A percentile compares a stretch with the other conserved stretches of the same genome.
phyloP scores from a whole-genome alignment of 2,329 filamentous ascomycete species.

The Cytospora mali region DNA sequence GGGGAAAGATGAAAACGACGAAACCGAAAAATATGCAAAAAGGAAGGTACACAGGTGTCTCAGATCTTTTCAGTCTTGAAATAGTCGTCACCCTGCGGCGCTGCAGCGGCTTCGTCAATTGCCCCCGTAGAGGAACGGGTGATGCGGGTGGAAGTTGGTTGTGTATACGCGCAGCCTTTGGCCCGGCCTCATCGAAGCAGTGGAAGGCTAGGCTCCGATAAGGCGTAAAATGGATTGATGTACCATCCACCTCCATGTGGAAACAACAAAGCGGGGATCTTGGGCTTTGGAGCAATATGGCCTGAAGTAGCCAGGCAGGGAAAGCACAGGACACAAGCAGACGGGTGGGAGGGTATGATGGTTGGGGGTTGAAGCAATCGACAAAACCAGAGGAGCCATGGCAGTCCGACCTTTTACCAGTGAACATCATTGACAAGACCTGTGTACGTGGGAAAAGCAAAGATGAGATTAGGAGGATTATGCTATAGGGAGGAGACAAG shows the following conservation, averaged over 20 bases:
- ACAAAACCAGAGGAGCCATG: conserved; percentile 43
- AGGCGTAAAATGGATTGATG: conserved; percentile 42
- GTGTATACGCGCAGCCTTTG: conserved; percentile 64
- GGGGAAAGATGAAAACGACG: conserved; percentile 11
- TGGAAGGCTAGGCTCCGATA: conserved; percentile 56
- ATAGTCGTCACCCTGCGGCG: conserved; percentile 52
- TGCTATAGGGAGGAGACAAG: not conserved
- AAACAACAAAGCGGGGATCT: conserved; percentile 28
- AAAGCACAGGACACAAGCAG: conserved; percentile 5
- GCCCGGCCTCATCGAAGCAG: conserved; percentile 49
- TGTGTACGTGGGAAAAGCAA: conserved; percentile 9
- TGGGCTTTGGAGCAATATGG: conserved; percentile 27
- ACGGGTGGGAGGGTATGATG: conserved; percentile 30
- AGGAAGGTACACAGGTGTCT: conserved; percentile 44
- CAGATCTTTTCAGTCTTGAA: conserved; percentile 76
- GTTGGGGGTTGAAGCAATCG: conserved; percentile 32
- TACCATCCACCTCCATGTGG: conserved; percentile 20
- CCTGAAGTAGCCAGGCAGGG: conserved; percentile 12
- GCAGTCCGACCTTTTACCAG: conserved; percentile 54
- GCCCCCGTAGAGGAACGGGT: conserved; percentile 23
- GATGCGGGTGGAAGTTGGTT: conserved; percentile 9
- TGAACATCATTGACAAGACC: conserved; percentile 46
- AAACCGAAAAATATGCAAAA: conserved; percentile 29
- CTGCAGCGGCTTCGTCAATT: conserved; percentile 52
- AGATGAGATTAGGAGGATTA: not conserved